A percentile compares a stretch with the other conserved stretches of the same genome.
Conservation (phyloP, 2,329 filamentous ascomycete species). For the Malbranchea cinnamomea region DNA sequence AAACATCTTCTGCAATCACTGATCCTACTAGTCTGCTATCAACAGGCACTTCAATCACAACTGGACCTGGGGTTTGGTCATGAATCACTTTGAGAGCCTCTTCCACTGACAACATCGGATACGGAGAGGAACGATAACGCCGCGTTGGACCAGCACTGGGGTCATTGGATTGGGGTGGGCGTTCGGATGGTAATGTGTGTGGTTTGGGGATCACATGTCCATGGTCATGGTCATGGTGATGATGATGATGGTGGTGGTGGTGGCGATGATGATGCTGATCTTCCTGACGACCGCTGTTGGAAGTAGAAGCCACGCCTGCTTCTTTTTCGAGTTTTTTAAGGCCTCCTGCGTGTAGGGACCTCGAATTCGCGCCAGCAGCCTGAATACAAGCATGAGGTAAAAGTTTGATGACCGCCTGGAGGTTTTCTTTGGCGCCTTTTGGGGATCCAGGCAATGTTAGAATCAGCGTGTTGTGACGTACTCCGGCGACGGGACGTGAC, state of each 20-base stretch:
- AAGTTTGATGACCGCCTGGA: conserved; percentile 76
- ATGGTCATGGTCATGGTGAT: conserved; percentile 46
- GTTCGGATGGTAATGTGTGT: conserved; percentile 52
- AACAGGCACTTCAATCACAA: conserved; percentile 44
- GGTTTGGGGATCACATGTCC: conserved; percentile 50
- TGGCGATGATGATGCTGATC: conserved; percentile 16
- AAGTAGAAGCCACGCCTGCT: conserved; percentile 43
- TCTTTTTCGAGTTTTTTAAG: conserved; percentile 72
- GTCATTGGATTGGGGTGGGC: conserved; percentile 44
- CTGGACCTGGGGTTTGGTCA: conserved; percentile 54
- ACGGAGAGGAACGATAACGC: conserved; percentile 73
- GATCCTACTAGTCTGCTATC: conserved; percentile 53
- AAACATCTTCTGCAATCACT: conserved; percentile 71
- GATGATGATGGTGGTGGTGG: conserved; percentile 33
- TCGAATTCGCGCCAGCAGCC: conserved; percentile 68
- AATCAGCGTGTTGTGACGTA: conserved; percentile 66
- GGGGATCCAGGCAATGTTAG: conserved; percentile 87
- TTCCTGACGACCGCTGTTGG: conserved; percentile 9
- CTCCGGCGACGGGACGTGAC: conserved; percentile 82
- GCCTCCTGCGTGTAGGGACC: conserved; percentile 64
- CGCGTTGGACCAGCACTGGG: conserved; percentile 45
- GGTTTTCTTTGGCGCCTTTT: conserved; percentile 87
- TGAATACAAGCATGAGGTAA: conserved; percentile 90
- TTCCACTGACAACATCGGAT: conserved; percentile 76
- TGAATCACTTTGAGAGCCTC: conserved; percentile 62